Conservation (phyloP, 2,329 filamentous ascomycete genomes). For the Claviceps arundinis region DNA sequence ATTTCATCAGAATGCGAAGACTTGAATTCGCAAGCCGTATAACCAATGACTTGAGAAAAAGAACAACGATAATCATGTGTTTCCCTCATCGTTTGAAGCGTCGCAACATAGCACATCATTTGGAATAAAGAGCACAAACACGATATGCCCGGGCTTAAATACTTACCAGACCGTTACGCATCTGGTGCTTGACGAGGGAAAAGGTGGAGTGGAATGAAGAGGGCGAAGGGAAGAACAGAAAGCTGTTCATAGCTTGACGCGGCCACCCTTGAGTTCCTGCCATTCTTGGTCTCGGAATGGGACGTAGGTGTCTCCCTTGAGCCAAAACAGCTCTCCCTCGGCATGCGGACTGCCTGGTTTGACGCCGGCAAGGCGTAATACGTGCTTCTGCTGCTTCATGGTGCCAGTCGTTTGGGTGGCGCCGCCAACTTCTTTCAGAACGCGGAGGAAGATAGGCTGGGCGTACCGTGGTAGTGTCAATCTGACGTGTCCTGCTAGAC, state of each 20-base stretch:
- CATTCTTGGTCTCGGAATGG: constrained; percentile 56
- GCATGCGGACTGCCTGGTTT: constrained; percentile 33
- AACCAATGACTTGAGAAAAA: too few relatives aligned
- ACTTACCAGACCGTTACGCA: too few relatives aligned
- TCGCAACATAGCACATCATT: too few relatives aligned
- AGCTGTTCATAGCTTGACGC: constrained; percentile 48
- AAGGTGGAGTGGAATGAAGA: too few relatives aligned
- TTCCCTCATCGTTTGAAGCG: too few relatives aligned
- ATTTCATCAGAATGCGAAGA: too few relatives aligned
- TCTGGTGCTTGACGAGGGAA: too few relatives aligned
- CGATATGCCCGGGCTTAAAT: too few relatives aligned
- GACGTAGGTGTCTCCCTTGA: constrained; percentile 52
- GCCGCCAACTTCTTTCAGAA: constrained; percentile 42
- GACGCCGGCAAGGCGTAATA: constrained; percentile 59
- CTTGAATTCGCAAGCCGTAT: too few relatives aligned
- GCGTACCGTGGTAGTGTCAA: constrained; percentile 57
- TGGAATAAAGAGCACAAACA: too few relatives aligned
- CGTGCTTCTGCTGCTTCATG: constrained; percentile 77
- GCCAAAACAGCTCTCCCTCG: constrained; percentile 47
- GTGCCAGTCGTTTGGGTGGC: constrained; percentile 61
- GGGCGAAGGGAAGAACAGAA: not conserved
- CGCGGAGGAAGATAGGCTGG: constrained; percentile 62
- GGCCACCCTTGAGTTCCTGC: constrained; percentile 51
- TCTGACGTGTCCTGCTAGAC: constrained; percentile 46
- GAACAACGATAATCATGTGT: too few relatives aligned